phyloP scores from a whole-genome alignment of 352 stramenopile species.

The Phytopythium boreale region DNA sequence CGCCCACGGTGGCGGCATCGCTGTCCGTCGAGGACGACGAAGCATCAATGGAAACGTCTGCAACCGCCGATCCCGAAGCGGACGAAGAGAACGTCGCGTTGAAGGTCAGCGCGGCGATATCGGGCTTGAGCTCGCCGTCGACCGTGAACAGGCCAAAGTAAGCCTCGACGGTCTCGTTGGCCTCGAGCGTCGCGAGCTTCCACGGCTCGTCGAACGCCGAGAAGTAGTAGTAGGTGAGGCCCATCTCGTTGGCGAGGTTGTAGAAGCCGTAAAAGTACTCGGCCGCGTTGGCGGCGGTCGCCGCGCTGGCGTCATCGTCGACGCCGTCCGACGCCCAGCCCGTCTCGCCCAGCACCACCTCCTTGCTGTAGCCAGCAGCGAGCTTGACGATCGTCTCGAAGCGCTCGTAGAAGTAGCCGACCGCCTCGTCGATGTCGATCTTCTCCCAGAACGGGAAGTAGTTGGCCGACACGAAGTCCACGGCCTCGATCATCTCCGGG shows the following conservation, averaged over 20 bases:
- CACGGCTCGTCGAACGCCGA: constrained; percentile 59
- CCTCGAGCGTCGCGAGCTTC: constrained; percentile 46
- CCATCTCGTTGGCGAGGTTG: constrained; percentile 37
- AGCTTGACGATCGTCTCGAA: constrained; percentile 31
- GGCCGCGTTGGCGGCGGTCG: constrained; percentile 31
- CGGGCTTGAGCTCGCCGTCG: constrained; percentile 45
- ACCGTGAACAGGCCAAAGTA: constrained; percentile 66
- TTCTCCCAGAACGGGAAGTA: constrained; percentile 73
- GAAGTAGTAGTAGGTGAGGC: constrained; percentile 70
- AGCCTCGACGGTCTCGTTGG: constrained; percentile 60
- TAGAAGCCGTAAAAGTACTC: constrained; percentile 69
- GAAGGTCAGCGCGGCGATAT: constrained; percentile 34
- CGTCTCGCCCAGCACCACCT: constrained; percentile 66
- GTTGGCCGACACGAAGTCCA: constrained; percentile 63
- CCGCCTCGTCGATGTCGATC: constrained; percentile 28
- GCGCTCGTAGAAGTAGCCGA: constrained; percentile 41
- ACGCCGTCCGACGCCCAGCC: constrained; percentile 51
- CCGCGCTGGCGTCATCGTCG: constrained; percentile 25
- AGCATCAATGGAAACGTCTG: constrained; percentile 6
- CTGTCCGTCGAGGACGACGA: constrained; percentile 1
- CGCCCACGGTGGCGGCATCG: constrained; percentile 12
- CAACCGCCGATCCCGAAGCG: constrained; percentile 2
- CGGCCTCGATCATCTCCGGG: constrained; percentile 50
- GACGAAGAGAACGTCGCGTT: constrained; percentile 23
- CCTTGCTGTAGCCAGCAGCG: constrained; percentile 37